These are phyloP conservation scores for Colletotrichum lini DNA, from an alignment of 2,329 filamentous ascomycete genomes.

Conservation along the genomic window DNA sequence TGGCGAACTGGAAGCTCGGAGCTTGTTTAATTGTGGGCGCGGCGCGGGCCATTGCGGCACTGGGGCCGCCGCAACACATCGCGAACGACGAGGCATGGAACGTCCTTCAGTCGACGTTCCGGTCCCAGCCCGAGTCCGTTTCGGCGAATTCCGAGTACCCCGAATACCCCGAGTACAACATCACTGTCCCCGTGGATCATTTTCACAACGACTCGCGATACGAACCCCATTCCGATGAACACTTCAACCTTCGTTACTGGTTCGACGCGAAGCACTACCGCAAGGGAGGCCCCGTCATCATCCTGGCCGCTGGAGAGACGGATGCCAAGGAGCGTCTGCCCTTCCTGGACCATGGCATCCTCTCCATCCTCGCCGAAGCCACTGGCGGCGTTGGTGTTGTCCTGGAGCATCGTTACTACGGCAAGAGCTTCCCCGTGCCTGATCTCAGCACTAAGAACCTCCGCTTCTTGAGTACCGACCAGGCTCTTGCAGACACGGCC, in stretches of 20 bases:
- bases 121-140: background rate
- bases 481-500: slow-evolving; percentile 84
- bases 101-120: slow-evolving; percentile 22
- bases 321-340: slow-evolving; percentile 73
- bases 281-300: slow-evolving; percentile 84
- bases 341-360: slow-evolving; percentile 84
- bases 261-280: slow-evolving; percentile 84
- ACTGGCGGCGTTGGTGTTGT: slow-evolving; percentile 84
- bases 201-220: slow-evolving; percentile 86
- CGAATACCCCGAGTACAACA: slow-evolving; percentile 56
- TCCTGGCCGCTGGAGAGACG: slow-evolving; percentile 82
- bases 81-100: slow-evolving; percentile 23
- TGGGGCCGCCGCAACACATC: slow-evolving; percentile 28
- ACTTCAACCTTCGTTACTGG: slow-evolving; percentile 84
- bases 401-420: slow-evolving; percentile 91
- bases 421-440: slow-evolving; percentile 77
- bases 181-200: slow-evolving; percentile 77
- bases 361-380: slow-evolving; percentile 77
- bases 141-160: slow-evolving; percentile 50
- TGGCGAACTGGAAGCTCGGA: slow-evolving; percentile 33
- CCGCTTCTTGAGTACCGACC: slow-evolving; percentile 87
- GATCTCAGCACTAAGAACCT: slow-evolving; percentile 78
- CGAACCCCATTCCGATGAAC: slow-evolving; percentile 79
- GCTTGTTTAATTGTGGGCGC: slow-evolving; percentile 31
- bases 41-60: slow-evolving; percentile 21